A percentile compares a stretch with the other conserved stretches of the same genome.
Conservation (phyloP, 2,329 filamentous ascomycete genomes). For the Penicillium sp. region DNA sequence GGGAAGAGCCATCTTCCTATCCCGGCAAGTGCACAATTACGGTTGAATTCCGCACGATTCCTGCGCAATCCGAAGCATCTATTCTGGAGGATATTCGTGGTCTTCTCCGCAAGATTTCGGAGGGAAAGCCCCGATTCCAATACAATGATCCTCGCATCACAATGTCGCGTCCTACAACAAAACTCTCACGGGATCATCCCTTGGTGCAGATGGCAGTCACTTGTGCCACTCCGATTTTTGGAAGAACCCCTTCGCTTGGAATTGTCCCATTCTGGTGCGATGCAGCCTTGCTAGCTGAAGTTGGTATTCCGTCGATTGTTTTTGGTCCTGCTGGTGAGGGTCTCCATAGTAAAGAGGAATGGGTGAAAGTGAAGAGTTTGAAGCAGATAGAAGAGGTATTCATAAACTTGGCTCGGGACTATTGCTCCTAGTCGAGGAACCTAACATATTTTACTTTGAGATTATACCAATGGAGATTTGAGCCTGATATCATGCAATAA, state of each 20-base stretch:
- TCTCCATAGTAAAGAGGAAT: conserved; percentile 53
- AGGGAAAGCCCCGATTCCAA: conserved; percentile 40
- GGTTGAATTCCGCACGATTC: conserved; percentile 51
- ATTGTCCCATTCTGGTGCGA: conserved; percentile 52
- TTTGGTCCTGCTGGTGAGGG: conserved; percentile 52
- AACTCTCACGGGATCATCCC: conserved; percentile 42
- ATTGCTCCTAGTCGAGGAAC: neutral
- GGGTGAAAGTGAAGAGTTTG: conserved; percentile 48
- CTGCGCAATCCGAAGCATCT: conserved; percentile 42
- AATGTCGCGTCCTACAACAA: conserved; percentile 46
- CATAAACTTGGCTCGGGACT: conserved; percentile 6
- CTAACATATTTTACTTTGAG: neutral
- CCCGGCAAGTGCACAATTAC: conserved; percentile 51
- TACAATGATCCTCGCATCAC: conserved; percentile 41
- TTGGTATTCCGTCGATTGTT: conserved; percentile 49
- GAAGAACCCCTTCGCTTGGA: conserved; percentile 23
- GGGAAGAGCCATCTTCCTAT: conserved; percentile 55
- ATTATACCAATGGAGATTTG: too few species aligned
- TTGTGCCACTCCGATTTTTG: conserved; percentile 29
- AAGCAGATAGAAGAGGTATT: conserved; percentile 30
- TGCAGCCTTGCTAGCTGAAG: conserved; percentile 48
- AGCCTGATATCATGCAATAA: neutral
- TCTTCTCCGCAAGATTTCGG: conserved; percentile 36
- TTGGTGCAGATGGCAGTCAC: conserved; percentile 39
- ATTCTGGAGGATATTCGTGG: conserved; percentile 40